A percentile compares a stretch with the other conserved stretches of the same genome.
phyloP scores from a whole-genome alignment of 2,329 filamentous ascomycete species.

The Monilinia laxa region DNA sequence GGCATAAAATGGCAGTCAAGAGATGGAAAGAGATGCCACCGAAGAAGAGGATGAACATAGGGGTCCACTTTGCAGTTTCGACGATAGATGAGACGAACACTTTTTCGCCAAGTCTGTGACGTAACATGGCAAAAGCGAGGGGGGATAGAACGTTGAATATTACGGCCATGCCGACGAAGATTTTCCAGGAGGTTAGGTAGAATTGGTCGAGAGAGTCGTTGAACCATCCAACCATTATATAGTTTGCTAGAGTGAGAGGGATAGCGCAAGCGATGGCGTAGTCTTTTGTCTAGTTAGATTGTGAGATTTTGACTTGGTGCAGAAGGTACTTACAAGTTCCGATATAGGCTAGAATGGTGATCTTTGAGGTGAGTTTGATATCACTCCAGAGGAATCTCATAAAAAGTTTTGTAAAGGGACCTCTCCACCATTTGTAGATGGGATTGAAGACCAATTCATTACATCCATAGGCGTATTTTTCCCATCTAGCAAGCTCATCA shows the following conservation, averaged over 20 bases:
- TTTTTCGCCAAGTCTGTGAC: conserved; percentile 31
- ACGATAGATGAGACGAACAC: conserved; percentile 43
- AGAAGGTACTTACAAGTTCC: conserved; percentile 43
- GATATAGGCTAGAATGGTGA: conserved; percentile 70
- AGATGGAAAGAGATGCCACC: conserved; percentile 48
- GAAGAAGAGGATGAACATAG: conserved; percentile 46
- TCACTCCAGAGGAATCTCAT: conserved; percentile 57
- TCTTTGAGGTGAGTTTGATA: conserved; percentile 64
- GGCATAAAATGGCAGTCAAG: conserved; percentile 44
- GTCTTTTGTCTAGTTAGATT: conserved; percentile 23
- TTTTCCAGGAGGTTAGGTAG: conserved; percentile 66
- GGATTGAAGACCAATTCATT: conserved; percentile 72
- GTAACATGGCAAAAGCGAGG: conserved; percentile 32
- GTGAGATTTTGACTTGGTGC: too few species aligned
- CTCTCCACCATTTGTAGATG: conserved; percentile 59
- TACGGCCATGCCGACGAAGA: conserved; percentile 61
- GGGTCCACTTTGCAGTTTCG: conserved; percentile 56
- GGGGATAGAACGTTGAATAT: conserved; percentile 58
- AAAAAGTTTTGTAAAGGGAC: conserved; percentile 67
- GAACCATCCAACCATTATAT: conserved; percentile 70
- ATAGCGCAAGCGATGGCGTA: conserved; percentile 68
- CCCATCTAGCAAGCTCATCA: conserved; percentile 70
- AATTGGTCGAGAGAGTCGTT: conserved; percentile 65
- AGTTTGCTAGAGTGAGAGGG: conserved; percentile 67
- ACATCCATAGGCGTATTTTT: conserved; percentile 71